Percentiles rank a stretch among this genome's conserved stretches.
phyloP scores from a whole-genome alignment of 2,329 filamentous ascomycete genomes.

The Myriosclerotinia curreyana region DNA sequence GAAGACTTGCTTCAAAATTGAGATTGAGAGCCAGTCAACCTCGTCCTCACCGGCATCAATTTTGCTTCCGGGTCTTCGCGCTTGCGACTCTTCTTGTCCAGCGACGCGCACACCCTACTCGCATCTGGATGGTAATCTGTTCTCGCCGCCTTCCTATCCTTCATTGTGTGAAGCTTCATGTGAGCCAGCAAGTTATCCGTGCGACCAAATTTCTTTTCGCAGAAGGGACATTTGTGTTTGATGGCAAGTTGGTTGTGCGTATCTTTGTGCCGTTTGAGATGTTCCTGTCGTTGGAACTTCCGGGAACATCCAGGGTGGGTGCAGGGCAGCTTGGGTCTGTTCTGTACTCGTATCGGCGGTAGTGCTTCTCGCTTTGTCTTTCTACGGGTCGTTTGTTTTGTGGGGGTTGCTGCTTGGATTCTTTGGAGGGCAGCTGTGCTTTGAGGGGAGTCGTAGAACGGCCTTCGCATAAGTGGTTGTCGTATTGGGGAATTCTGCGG shows the following conservation, averaged over 20 bases:
- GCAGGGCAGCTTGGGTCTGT: conserved; percentile 44
- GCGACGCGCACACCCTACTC: neutral
- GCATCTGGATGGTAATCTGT: conserved; percentile 24
- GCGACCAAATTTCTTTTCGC: conserved; percentile 28
- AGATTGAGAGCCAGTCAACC: neutral
- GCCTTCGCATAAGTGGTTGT: conserved; percentile 9
- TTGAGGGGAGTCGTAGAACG: conserved; percentile 14
- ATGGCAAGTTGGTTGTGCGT: conserved; percentile 38
- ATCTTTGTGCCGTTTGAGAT: conserved; percentile 49
- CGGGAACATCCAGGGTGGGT: conserved; percentile 44
- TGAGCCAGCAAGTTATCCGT: conserved; percentile 34
- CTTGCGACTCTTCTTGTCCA: conserved; percentile 14
- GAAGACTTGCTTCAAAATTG: neutral
- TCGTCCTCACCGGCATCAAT: neutral
- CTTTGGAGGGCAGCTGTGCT: conserved; percentile 23
- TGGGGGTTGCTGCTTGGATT: conserved; percentile 18
- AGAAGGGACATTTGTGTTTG: conserved; percentile 29
- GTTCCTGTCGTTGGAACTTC: conserved; percentile 49
- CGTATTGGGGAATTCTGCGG: conserved; percentile 18
- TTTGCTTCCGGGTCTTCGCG: neutral
- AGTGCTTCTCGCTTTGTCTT: conserved; percentile 10
- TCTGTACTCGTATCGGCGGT: conserved; percentile 27
- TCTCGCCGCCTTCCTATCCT: conserved; percentile 24
- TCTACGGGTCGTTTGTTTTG: conserved; percentile 5
- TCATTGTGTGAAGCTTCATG: conserved; percentile 25